Conservation (phyloP, 805 yeast genomes). For the Millerozyma miso region DNA sequence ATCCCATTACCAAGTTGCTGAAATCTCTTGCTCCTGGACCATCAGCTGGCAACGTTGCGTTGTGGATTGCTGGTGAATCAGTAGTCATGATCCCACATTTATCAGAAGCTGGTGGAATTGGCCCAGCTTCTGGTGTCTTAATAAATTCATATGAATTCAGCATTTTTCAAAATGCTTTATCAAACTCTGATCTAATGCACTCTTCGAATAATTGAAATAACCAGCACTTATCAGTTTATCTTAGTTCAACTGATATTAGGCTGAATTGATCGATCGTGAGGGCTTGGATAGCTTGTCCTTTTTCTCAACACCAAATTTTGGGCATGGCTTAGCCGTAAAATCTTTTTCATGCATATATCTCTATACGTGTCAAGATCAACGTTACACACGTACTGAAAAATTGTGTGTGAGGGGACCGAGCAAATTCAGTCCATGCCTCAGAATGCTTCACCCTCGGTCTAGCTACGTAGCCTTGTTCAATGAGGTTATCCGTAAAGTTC, state of each 20-base stretch:
- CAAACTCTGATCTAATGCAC: background rate
- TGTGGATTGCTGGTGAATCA: slow-evolving; percentile 65
- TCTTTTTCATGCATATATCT: background rate
- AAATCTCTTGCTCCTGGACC: slow-evolving; percentile 83
- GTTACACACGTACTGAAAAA: background rate
- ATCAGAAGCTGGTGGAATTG: slow-evolving; percentile 26
- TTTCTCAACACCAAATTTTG: background rate
- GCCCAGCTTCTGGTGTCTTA: slow-evolving; percentile 48
- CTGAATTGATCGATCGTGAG: background rate
- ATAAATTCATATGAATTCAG: slow-evolving; percentile 47
- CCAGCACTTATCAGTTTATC: background rate
- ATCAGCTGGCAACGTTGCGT: slow-evolving; percentile 87
- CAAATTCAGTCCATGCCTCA: too few species aligned
- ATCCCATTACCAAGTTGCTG: slow-evolving; percentile 52
- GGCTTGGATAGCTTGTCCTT: background rate
- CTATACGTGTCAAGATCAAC: background rate
- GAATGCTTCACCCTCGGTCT: too few species aligned
- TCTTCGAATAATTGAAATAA: background rate
- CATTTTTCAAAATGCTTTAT: slow-evolving; percentile 16
- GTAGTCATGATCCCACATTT: slow-evolving; percentile 37
- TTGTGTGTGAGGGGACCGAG: too few species aligned
- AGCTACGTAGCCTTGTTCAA: background rate
- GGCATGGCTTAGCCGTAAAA: background rate
- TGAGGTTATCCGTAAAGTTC: background rate
- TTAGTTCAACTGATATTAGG: background rate